phyloP scores from a whole-genome alignment of 2,329 filamentous ascomycete genomes.

The Neurospora sp. region DNA sequence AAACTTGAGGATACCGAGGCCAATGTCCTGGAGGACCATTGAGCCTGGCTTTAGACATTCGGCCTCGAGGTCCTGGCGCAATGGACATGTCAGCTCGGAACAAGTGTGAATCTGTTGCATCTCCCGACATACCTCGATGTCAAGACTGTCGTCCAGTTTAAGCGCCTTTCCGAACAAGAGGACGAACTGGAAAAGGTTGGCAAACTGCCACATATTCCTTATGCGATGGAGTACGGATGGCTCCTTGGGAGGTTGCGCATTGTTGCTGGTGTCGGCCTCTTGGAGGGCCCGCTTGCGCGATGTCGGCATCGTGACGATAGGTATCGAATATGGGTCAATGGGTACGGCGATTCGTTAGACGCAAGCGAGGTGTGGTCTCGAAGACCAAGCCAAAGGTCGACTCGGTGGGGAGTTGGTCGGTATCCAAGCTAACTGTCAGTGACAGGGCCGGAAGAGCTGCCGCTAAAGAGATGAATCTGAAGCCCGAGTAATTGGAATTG shows the following conservation, averaged over 20 bases:
- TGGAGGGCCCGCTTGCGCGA: constrained; percentile 38
- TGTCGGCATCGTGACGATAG: constrained; percentile 28
- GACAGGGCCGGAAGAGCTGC: background rate
- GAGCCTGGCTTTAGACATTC: constrained; percentile 80
- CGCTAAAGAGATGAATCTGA: background rate
- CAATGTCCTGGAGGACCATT: constrained; percentile 67
- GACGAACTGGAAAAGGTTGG: constrained; percentile 88
- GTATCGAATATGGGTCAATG: constrained; percentile 1
- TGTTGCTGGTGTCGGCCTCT: constrained; percentile 26
- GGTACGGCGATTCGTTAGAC: background rate
- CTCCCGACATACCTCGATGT: constrained; percentile 63
- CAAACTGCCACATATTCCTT: constrained; percentile 92
- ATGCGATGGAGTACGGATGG: constrained; percentile 52
- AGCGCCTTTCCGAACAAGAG: constrained; percentile 80
- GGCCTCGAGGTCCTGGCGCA: constrained; percentile 66
- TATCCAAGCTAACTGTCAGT: background rate
- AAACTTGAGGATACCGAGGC: constrained; percentile 79
- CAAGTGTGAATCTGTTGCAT: background rate
- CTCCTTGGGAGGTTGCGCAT: constrained; percentile 20
- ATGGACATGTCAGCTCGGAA: constrained; percentile 3
- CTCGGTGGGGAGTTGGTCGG: background rate
- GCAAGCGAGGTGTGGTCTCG: background rate
- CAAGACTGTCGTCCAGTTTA: constrained; percentile 81
- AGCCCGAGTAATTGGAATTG: background rate
- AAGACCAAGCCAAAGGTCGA: background rate